Conservation (phyloP, 1,284 basidiomycete species). For the Heterobasidion parviporum region DNA sequence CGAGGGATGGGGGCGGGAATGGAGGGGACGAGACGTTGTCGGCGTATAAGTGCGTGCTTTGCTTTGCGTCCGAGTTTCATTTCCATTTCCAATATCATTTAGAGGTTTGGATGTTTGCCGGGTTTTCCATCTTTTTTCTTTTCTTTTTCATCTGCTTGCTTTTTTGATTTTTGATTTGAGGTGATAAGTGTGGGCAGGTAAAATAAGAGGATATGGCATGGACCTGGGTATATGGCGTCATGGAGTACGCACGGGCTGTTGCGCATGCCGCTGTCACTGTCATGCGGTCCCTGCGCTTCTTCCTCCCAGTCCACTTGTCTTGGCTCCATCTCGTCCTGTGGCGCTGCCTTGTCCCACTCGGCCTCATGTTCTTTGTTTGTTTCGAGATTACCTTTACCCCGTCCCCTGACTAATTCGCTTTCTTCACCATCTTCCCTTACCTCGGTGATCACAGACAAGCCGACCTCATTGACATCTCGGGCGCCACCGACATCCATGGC, state of each 20-base stretch:
- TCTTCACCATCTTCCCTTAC: background rate
- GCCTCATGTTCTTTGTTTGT: background rate
- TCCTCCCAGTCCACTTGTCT: too few relatives aligned
- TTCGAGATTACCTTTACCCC: background rate
- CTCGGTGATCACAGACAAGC: conserved; percentile 28
- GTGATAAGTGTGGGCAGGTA: too few relatives aligned
- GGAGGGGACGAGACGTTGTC: conserved; percentile 44
- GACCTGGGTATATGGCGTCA: too few relatives aligned
- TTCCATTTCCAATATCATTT: background rate
- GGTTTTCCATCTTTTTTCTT: background rate
- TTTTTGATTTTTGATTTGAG: too few relatives aligned
- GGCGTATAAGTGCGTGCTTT: conserved; percentile 43
- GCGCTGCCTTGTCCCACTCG: too few relatives aligned
- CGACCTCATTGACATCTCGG: conserved; percentile 49
- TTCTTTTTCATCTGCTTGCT: too few relatives aligned
- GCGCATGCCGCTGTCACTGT: too few relatives aligned
- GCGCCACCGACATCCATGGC: conserved; percentile 55
- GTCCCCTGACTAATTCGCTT: background rate
- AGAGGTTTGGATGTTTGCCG: too few relatives aligned
- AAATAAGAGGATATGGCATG: too few relatives aligned
- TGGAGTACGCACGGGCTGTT: too few relatives aligned
- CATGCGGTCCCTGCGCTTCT: too few relatives aligned
- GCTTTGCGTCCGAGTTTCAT: background rate
- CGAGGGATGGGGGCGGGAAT: conserved; percentile 55
- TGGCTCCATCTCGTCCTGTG: too few relatives aligned